Evolutionary conservation across 1,284 basidiomycete genomes (phyloP), one percentile per base, ranked within the genome.

Genomic region (Apiotrichum akiyoshidainum): DNA sequence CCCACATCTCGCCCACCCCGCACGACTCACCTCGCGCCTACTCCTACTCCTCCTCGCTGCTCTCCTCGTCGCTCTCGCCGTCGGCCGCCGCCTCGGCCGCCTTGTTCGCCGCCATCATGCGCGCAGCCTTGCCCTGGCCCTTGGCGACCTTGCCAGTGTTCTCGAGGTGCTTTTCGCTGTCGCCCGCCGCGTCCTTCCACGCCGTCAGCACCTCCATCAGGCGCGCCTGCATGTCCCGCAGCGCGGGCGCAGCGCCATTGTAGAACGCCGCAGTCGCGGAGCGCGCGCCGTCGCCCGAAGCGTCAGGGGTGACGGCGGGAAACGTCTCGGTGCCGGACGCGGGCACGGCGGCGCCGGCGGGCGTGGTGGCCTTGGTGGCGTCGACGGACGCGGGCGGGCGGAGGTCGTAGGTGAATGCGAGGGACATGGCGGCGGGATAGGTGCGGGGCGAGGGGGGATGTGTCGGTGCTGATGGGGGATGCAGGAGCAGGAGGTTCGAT

Each of bases 111-210:
- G 54, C 57, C 60, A 65, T 65, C 64, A 72, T 67, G 31, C 67
- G 49, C 51, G 63, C 63, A 6, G 68, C 68, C 52, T 67, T 68
- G 40, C 70, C 70, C 53, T 61, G 58, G 0, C 70, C 70, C 42
- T 59, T 60, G 22, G 52, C 67, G 14, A 63, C 59, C 51, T 58
- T 63, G 17, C 65, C 68, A 5, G 54, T 37, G 54, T 67, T 65
- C 60, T 73, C 71, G 48, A 68, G 70, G 45, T 33, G 39, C 60
- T 72, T 71, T 57, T 73, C 71, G 34, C 13, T 22, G 53, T 73
- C 71, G 1, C 71, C 71, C 9, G 70, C 59, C 4, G 64, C 68
- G 44, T 73, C 71, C 61, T 73, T 73, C 71, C 71, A 73, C 13
- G 46, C 48, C 0, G 68, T 73, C 47, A 73, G 48, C 17, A 37